phyloP scores from a whole-genome alignment of 1,139 yeast genomes.

The Kurtzmaniella natalensis region DNA sequence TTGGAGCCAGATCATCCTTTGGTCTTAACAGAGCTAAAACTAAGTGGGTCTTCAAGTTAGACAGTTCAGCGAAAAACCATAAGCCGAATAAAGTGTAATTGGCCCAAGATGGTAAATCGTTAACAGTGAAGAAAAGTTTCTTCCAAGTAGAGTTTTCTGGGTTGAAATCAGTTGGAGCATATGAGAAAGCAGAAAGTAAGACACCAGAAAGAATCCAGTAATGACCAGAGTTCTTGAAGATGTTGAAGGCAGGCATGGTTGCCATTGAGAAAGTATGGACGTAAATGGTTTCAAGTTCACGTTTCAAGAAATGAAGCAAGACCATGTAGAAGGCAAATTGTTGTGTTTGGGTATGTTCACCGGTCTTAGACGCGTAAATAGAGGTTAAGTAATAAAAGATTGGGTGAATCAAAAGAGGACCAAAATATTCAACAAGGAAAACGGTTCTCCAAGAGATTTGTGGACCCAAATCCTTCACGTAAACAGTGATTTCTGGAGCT shows the following conservation, averaged over 20 bases:
- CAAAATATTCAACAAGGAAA: slow-evolving; percentile 78
- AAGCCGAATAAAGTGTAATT: slow-evolving; percentile 32
- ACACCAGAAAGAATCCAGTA: slow-evolving; percentile 89
- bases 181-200: slow-evolving; percentile 62
- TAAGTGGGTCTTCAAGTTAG: slow-evolving; percentile 69
- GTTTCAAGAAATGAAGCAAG: slow-evolving; percentile 73
- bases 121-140: slow-evolving; percentile 28
- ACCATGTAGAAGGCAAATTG: slow-evolving; percentile 49
- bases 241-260: slow-evolving; percentile 86
- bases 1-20: slow-evolving; percentile 11
- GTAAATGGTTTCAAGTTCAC: slow-evolving; percentile 81
- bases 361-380: slow-evolving; percentile 18
- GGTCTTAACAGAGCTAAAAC: slow-evolving; percentile 55
- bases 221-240: slow-evolving; percentile 85
- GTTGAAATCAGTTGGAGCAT: slow-evolving; percentile 44
- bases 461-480: slow-evolving; percentile 85
- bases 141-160: slow-evolving; percentile 13
- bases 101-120: slow-evolving; percentile 21
- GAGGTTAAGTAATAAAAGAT: slow-evolving; percentile 46
- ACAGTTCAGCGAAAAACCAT: slow-evolving; percentile 65
- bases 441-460: slow-evolving; percentile 92
- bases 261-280: slow-evolving; percentile 82
- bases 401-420: slow-evolving; percentile 82
- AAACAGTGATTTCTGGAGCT: slow-evolving; percentile 31
- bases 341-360: slow-evolving; percentile 49